Evolutionary conservation across 176 grass and related monocot genomes (phyloP), one percentile per base, ranked within the genome.

Genomic region (Bromus sterilis): DNA sequence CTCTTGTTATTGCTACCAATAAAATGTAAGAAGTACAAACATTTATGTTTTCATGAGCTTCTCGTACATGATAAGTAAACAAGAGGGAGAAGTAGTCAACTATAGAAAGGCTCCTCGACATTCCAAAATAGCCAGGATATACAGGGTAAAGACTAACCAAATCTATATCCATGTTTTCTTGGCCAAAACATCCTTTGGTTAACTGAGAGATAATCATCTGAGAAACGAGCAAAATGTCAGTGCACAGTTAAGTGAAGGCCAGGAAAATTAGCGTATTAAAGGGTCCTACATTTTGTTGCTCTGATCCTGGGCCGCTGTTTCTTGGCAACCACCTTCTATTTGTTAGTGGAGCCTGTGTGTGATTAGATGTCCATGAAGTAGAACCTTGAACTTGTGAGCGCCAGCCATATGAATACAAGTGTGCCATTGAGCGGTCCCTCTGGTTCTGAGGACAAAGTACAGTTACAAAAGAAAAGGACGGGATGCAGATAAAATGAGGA

Each of bases 181-280:
- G 75, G 29, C 46, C 75, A 33, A 94, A 88, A 61, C 66, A 82
- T 63, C 87, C 89, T 68, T 61, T 86, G 12, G 84, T 82, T 59
- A 97, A 71, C 59, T 92, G 89, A 63, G 85, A 79, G 60, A 97
- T 94, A 74, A 94, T 57, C 70, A 78, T 82, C 94, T 97, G 85
- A 82, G 46, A 74, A 90, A 90, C 9, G 25, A 53, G 46, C 61
- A 43, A 43, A 89, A 84, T 49, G 16, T 85, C n/a, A 80, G 80
- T 35, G 23, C 79, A 81, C 9, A 66, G 16, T 49, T 21, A 49
- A 23, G 71, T 69, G 43, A 68, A 84, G 55, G 11, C 35, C 37
- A 18, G 75, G 40, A 20, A 66, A 64, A 81, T 4, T 88, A 69
- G 67, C 49, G 59, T 58, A 65, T 58, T 57, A 40, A 69, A 59